These are phyloP conservation scores for Mycena indigotica DNA, from an alignment of 768 basidiomycete genomes.

Conservation along the genomic window DNA sequence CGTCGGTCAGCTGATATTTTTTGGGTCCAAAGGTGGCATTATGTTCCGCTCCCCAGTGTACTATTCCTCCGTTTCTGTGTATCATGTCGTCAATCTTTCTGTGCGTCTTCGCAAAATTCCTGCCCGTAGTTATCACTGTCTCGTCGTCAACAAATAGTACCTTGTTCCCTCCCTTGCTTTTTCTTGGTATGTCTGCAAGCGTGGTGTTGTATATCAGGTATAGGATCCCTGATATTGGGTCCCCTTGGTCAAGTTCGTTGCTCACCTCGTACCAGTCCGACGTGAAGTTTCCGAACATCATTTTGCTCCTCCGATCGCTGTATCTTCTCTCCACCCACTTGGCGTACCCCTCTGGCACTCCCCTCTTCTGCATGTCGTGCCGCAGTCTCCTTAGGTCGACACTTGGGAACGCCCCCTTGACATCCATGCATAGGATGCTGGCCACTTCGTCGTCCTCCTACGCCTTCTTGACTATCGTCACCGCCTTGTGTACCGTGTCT, in stretches of 20 bases:
- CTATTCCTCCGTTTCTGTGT: conserved; percentile 18
- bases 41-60: conserved; percentile 31
- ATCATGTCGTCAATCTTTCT: conserved; percentile 22
- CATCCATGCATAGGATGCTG: conserved; percentile 3
- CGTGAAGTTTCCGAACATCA: conserved; percentile 25
- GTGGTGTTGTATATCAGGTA: conserved; percentile 29
- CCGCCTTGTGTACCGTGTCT: conserved; percentile 30
- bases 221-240: conserved; percentile 22
- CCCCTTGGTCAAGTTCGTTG: conserved; percentile 29
- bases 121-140: conserved; percentile 12
- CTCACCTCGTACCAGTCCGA: conserved; percentile 12
- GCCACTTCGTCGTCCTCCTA: neutral
- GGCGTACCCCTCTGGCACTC: conserved; percentile 30
- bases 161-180: neutral
- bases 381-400: conserved; percentile 32
- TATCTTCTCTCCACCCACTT: conserved; percentile 13
- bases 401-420: conserved; percentile 1
- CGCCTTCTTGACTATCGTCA: conserved; percentile 5
- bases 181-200: conserved; percentile 5
- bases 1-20: conserved; percentile 19
- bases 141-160: conserved; percentile 26
- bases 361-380: conserved; percentile 32
- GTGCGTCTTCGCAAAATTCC: conserved; percentile 17
- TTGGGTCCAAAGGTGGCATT: conserved; percentile 25
- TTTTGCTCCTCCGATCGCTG: neutral